These are phyloP conservation scores for Hericium erinaceus DNA, from an alignment of 768 basidiomycete species.

Conservation along the genomic window DNA sequence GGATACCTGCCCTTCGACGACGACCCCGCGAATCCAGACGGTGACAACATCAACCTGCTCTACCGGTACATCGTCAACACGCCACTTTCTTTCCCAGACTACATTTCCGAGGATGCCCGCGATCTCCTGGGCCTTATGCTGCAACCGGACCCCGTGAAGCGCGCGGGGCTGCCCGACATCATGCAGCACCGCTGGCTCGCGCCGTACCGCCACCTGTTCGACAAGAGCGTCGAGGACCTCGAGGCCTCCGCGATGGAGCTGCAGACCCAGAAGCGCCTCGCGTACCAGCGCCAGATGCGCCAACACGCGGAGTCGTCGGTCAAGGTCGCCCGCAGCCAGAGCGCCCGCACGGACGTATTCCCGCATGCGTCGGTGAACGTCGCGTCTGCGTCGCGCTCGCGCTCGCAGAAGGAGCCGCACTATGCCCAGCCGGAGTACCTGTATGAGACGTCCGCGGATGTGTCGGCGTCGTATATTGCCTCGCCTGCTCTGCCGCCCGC, in stretches of 20 bases:
- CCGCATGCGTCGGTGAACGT: conserved; percentile 22
- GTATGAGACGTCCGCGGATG: conserved; percentile 64
- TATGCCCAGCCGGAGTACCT: conserved; percentile 56
- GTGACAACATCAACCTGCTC: conserved; percentile 97
- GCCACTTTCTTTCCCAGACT: conserved; percentile 93
- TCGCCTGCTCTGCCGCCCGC: conserved; percentile 18
- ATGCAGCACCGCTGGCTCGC: conserved; percentile 87
- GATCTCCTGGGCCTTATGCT: conserved; percentile 87
- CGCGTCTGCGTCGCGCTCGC: conserved; percentile 27
- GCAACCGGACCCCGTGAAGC: conserved; percentile 78
- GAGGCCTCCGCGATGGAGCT: conserved; percentile 76
- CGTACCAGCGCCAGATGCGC: conserved; percentile 76
- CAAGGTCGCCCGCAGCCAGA: conserved; percentile 39
- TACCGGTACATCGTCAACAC: conserved; percentile 99
- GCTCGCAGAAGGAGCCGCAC: conserved; percentile 37
- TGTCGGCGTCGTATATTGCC: conserved; percentile 30
- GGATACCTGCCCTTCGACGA: conserved; percentile 99
- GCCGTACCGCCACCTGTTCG: conserved; percentile 55
- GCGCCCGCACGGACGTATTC: conserved; percentile 43
- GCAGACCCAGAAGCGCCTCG: conserved; percentile 74
- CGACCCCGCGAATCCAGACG: conserved; percentile 96
- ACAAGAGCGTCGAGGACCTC: conserved; percentile 64
- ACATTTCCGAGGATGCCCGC: conserved; percentile 75
- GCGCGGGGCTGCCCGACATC: conserved; percentile 67
- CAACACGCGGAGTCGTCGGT: conserved; percentile 26